Percentiles rank a stretch among this genome's conserved stretches.
These are phyloP conservation scores for Daphne laureola DNA, from an alignment of 441 rosid species.

Conservation along the genomic window DNA sequence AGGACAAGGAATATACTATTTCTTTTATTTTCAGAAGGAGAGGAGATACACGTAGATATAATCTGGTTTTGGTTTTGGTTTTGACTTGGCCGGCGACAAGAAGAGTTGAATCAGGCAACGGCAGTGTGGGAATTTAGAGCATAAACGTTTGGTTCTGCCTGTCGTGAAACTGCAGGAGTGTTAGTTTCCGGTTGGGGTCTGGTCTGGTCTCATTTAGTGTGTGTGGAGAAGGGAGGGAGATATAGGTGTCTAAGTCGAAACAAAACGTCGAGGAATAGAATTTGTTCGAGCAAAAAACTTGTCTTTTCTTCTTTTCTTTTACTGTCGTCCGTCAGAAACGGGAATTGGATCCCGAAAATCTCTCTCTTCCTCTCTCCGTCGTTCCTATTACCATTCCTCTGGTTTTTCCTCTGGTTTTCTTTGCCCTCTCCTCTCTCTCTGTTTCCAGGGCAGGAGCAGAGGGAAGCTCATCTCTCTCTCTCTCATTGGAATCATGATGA, in stretches of 20 bases:
- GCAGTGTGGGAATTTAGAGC: slow-evolving; percentile 13
- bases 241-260: slow-evolving; percentile 29
- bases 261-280: slow-evolving; percentile 30
- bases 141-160: slow-evolving; percentile 8
- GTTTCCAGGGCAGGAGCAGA: slow-evolving; percentile 17
- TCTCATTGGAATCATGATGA: slow-evolving; percentile 53
- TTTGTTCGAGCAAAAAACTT: slow-evolving; percentile 7
- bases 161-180: slow-evolving; percentile 8
- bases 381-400: slow-evolving; percentile 10
- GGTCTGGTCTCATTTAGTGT: slow-evolving; percentile 1
- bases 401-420: slow-evolving; percentile 8
- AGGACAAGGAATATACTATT: slow-evolving; percentile 1
- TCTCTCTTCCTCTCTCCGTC: slow-evolving; percentile 26
- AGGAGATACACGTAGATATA: not conserved
- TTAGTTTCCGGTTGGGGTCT: not conserved
- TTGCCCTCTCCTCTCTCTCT: slow-evolving; percentile 4
- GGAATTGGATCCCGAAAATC: slow-evolving; percentile 28
- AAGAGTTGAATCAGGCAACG: slow-evolving; percentile 13
- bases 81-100: slow-evolving; percentile 11
- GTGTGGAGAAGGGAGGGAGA: slow-evolving; percentile 15
- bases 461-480: slow-evolving; percentile 20
- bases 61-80: not conserved
- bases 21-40: not conserved
- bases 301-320: slow-evolving; percentile 12
- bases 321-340: slow-evolving; percentile 8